Percentiles rank a stretch among this genome's conserved stretches.
Evolutionary conservation across 768 basidiomycete genomes (phyloP).

Genomic region (Amanita rubescens): DNA sequence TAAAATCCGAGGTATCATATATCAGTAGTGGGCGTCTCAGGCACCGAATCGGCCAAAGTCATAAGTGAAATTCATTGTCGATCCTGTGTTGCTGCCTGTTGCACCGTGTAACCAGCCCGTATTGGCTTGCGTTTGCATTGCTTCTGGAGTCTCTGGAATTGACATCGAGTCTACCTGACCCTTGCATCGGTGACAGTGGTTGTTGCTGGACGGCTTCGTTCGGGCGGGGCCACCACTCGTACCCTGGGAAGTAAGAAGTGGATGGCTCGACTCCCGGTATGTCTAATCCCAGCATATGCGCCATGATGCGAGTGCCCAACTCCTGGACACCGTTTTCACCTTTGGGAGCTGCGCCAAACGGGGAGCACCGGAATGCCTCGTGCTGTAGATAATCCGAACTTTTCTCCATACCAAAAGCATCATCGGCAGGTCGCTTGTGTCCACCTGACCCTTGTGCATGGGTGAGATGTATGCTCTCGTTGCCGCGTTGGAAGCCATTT

Average conservation of each 20-base stretch:
- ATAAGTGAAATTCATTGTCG: conserved; percentile 13
- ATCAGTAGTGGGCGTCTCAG: conserved; percentile 7
- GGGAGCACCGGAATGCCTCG: conserved; percentile 26
- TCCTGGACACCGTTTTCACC: conserved; percentile 49
- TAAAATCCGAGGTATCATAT: not conserved
- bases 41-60: conserved; percentile 13
- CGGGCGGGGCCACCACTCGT: conserved; percentile 60
- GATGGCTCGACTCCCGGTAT: conserved; percentile 59
- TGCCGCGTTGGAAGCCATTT: conserved; percentile 55
- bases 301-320: conserved; percentile 58
- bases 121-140: not conserved
- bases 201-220: conserved; percentile 19
- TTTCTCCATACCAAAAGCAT: conserved; percentile 56
- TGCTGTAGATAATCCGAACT: conserved; percentile 35
- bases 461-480: conserved; percentile 30
- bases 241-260: conserved; percentile 46
- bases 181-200: conserved; percentile 12
- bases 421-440: conserved; percentile 52
- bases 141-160: not conserved
- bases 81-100: not conserved
- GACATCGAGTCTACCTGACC: conserved; percentile 1
- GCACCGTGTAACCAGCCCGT: not conserved
- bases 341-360: conserved; percentile 18
- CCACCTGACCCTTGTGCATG: conserved; percentile 32
- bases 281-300: conserved; percentile 63